Evolutionary conservation across 768 basidiomycete genomes (phyloP).

Genomic region (Pisolithus orientalis): DNA sequence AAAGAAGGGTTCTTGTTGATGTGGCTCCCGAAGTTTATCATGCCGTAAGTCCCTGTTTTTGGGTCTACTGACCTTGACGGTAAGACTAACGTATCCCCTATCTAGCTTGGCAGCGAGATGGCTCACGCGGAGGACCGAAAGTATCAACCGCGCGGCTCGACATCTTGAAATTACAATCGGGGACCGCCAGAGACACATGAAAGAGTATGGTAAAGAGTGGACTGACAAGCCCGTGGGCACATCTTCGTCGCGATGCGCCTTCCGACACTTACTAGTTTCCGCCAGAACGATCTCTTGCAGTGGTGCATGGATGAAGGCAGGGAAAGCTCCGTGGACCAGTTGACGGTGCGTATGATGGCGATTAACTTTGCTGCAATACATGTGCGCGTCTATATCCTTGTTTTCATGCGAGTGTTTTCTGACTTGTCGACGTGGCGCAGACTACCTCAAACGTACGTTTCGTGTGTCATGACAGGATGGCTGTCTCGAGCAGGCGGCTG

Average conservation of each 20-base stretch:
- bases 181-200: conserved; percentile 18
- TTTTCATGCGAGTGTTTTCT: too few species aligned
- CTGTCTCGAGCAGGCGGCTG: neutral
- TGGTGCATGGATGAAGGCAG: neutral
- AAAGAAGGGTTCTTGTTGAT: conserved; percentile 13
- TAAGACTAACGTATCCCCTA: neutral
- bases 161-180: conserved; percentile 25
- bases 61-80: neutral
- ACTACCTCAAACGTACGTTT: neutral
- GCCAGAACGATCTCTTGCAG: neutral
- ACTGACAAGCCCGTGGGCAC: conserved; percentile 27
- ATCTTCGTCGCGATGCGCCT: neutral
- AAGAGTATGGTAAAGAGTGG: conserved; percentile 22
- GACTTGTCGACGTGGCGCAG: neutral
- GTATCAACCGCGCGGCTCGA: conserved; percentile 5
- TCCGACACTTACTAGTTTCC: neutral
- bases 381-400: conserved; percentile 7
- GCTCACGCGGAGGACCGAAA: conserved; percentile 4
- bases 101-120: conserved; percentile 13
- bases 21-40: conserved; percentile 27
- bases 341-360: neutral
- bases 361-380: conserved; percentile 3
- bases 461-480: neutral
- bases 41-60: conserved; percentile 18
- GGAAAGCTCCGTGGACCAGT: neutral